Conservation (phyloP, 495 filamentous ascomycete genomes). For the Hyphodiscus hymeniophilus region DNA sequence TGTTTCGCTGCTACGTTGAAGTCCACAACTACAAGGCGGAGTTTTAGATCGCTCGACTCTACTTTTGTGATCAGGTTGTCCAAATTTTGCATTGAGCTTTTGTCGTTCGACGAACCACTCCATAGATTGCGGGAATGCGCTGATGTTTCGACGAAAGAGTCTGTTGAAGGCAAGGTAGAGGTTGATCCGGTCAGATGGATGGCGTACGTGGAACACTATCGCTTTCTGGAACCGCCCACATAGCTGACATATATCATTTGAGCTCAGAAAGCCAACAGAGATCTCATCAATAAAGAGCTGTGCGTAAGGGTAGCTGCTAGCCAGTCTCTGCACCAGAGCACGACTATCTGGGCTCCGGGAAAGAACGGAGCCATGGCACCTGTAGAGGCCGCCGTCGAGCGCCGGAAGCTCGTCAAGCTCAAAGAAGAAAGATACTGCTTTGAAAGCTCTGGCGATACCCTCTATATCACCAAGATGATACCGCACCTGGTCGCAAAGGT, state of each 20-base stretch:
- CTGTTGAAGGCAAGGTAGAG: slow-evolving; percentile 14
- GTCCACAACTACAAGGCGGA: slow-evolving; percentile 4
- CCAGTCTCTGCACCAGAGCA: slow-evolving; percentile 10
- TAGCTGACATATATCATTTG: slow-evolving; percentile 9
- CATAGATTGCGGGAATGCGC: slow-evolving; percentile 9
- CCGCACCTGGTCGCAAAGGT: slow-evolving; percentile 8
- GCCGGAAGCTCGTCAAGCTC: slow-evolving; percentile 12
- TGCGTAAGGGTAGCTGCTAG: slow-evolving; percentile 6
- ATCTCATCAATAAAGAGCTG: slow-evolving; percentile 7
- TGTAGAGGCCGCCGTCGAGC: slow-evolving; percentile 1
- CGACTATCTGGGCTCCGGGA: slow-evolving; percentile 15
- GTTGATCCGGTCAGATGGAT: slow-evolving; percentile 9
- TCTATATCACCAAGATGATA: slow-evolving; percentile 11
- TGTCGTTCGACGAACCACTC: slow-evolving; percentile 10
- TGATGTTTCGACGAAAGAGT: slow-evolving; percentile 13
- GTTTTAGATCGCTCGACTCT: slow-evolving; percentile 3
- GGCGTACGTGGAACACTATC: slow-evolving; percentile 10
- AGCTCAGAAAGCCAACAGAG: slow-evolving; percentile 11
- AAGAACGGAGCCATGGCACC: slow-evolving; percentile 12
- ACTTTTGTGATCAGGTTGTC: slow-evolving; percentile 11
- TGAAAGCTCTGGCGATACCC: slow-evolving; percentile 15
- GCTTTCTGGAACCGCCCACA: slow-evolving; percentile 17
- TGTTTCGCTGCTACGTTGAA: neutral
- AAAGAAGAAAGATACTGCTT: slow-evolving; percentile 17
- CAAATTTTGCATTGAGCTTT: slow-evolving; percentile 10